Evolutionary conservation across 495 filamentous ascomycete species (phyloP), one percentile per base, ranked within the genome.

Genomic region (Haplographium delicatum): DNA sequence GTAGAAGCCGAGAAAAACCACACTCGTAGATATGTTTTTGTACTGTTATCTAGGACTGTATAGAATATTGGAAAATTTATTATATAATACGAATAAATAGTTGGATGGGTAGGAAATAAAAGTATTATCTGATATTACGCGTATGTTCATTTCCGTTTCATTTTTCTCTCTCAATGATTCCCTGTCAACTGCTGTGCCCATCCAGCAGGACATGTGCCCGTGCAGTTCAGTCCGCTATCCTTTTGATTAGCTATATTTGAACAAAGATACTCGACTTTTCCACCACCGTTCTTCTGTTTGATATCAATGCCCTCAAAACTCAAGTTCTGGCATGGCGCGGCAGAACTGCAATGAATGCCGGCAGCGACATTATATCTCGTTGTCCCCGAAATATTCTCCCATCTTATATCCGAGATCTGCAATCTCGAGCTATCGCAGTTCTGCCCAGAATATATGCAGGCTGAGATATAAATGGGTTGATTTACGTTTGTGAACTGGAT

Each of bases 331-430:
- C 77, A 80, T 4, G 73, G 77, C 18, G 68, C 69, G 0, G 64
- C 54, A 22, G 65, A 58, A 13, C 65, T 68, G 63, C 76, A 80
- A 60, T 81, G 74, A 13, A 82, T 74, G 5, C 71, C 76, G 11
- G 68, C 67, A 1, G 69, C 76, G 20, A 79, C 70, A 54, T 80
- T 80, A 55, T 75, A 79, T 25, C 68, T 59, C 25, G 68, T 66
- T 3, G 77, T 81, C 5, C 76, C 78, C 1, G 69, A 73, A 50
- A 81, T 73, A 57, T 83, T 81, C 45, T 72, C 65, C 72, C 73
- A 83, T 25, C 62, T 69, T 38, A 82, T 64, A 56, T 78, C 68
- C 20, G 59, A 53, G 48, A 78, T 75, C 24, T 70, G 62, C 37
- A 80, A 63, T 45, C 69, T 72, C 24, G 68, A 74, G n/a, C 59